phyloP scores from a whole-genome alignment of 495 filamentous ascomycete genomes.

The Aspergillus heteromorphus region DNA sequence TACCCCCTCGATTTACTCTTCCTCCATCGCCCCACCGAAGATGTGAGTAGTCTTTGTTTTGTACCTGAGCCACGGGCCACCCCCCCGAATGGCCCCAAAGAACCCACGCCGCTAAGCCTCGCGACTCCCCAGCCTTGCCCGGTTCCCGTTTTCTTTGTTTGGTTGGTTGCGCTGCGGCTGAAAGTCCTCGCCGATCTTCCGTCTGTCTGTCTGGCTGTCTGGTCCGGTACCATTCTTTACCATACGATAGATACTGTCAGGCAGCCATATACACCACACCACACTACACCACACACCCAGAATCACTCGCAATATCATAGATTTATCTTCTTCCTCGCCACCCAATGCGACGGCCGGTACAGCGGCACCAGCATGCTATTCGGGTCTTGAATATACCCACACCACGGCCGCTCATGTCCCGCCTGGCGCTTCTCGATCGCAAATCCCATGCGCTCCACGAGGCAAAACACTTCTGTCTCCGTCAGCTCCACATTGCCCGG shows the following conservation, averaged over 20 bases:
- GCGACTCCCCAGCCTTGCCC: not conserved
- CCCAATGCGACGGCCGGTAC: slow-evolving; percentile 75
- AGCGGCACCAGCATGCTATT: slow-evolving; percentile 78
- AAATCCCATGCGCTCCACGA: slow-evolving; percentile 77
- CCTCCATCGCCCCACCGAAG: too few relatives aligned
- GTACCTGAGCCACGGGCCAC: slow-evolving; percentile 11
- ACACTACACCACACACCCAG: too few relatives aligned
- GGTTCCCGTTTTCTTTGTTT: slow-evolving; percentile 10
- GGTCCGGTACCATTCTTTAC: slow-evolving; percentile 2
- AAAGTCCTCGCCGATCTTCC: slow-evolving; percentile 11
- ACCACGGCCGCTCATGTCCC: slow-evolving; percentile 41
- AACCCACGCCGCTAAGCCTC: slow-evolving; percentile 18
- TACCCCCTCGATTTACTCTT: too few relatives aligned
- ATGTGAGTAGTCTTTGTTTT: too few relatives aligned
- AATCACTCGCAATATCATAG: too few relatives aligned
- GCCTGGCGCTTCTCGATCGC: slow-evolving; percentile 48
- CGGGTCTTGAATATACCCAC: slow-evolving; percentile 80
- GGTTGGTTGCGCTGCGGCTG: slow-evolving; percentile 19
- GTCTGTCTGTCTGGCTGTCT: too few relatives aligned
- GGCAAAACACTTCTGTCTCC: slow-evolving; percentile 74
- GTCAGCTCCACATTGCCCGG: slow-evolving; percentile 82
- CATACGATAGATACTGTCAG: too few relatives aligned
- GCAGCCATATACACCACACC: too few relatives aligned
- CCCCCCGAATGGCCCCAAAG: slow-evolving; percentile 9
- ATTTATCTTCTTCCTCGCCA: slow-evolving; percentile 61